Evolutionary conservation across 78 protist genomes (phyloP).

Genomic region (Monocercomonoides exilis): DNA sequence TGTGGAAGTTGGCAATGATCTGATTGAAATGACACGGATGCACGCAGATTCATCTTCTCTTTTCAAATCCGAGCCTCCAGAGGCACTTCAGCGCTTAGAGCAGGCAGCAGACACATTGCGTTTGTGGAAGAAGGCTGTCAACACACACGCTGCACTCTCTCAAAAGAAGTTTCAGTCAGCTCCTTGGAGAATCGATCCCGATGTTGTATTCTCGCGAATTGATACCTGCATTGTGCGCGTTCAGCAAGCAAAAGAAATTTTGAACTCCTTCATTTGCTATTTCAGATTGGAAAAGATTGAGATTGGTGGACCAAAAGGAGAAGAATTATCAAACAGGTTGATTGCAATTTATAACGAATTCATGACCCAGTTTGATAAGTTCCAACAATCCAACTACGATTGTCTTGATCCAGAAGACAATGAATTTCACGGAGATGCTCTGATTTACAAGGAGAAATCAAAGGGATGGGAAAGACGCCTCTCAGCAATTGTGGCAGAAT

Average conservation of each 20-base stretch:
- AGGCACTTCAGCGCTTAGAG: not conserved
- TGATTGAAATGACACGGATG: slow-evolving; percentile 32
- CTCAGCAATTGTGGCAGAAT: not conserved
- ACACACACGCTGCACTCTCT: not conserved
- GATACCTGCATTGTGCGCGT: slow-evolving; percentile 46
- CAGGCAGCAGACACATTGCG: slow-evolving; percentile 20
- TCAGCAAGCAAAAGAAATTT: slow-evolving; percentile 38
- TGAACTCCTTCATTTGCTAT: slow-evolving; percentile 29
- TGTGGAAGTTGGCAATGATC: slow-evolving; percentile 48
- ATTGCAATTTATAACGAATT: slow-evolving; percentile 24
- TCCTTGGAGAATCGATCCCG: slow-evolving; percentile 43
- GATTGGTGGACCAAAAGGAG: slow-evolving; percentile 50
- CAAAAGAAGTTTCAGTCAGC: not conserved
- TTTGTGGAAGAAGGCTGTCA: not conserved
- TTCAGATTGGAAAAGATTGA: slow-evolving; percentile 43
- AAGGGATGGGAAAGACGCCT: not conserved
- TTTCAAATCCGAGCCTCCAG: not conserved
- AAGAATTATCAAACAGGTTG: slow-evolving; percentile 2
- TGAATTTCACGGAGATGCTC: not conserved
- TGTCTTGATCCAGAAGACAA: slow-evolving; percentile 15
- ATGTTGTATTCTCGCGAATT: slow-evolving; percentile 36
- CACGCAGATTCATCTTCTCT: not conserved
- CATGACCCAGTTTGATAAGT: not conserved
- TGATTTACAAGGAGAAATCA: not conserved
- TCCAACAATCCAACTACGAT: slow-evolving; percentile 7